These are phyloP conservation scores for Aspergillus latus DNA, from an alignment of 2,329 filamentous ascomycete species.

Conservation along the genomic window DNA sequence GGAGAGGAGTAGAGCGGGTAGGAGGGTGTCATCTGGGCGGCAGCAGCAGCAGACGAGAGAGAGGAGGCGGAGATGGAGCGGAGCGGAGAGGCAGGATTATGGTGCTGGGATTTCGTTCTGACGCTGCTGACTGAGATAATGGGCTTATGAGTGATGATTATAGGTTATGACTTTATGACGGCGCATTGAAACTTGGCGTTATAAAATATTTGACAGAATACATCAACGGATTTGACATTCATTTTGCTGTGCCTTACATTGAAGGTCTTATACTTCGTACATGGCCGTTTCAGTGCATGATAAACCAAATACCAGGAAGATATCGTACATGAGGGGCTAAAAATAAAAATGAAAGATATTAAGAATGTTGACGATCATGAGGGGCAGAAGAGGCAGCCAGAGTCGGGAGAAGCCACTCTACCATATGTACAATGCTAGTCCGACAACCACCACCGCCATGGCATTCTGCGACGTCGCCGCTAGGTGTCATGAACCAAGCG, in stretches of 20 bases:
- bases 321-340: background rate
- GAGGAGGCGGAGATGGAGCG: constrained; percentile 24
- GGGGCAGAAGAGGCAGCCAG: background rate
- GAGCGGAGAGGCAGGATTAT: constrained; percentile 18
- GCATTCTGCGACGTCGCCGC: background rate
- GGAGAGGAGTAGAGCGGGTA: constrained; percentile 13
- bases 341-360: background rate
- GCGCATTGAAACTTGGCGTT: background rate
- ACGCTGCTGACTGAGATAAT: background rate
- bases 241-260: background rate
- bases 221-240: background rate
- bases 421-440: background rate
- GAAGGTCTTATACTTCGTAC: constrained; percentile 1
- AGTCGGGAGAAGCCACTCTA: background rate
- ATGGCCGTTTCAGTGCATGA: constrained; percentile 1
- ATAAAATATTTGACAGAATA: background rate
- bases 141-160: background rate
- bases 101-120: constrained; percentile 8
- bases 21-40: constrained; percentile 13
- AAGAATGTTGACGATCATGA: background rate
- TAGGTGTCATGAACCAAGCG: background rate
- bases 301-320: background rate
- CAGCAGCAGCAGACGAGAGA: constrained; percentile 20
- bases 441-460: background rate
- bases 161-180: constrained; percentile 6